Conservation (phyloP, 2,329 filamentous ascomycete species). For the Hypocrella siamensis region DNA sequence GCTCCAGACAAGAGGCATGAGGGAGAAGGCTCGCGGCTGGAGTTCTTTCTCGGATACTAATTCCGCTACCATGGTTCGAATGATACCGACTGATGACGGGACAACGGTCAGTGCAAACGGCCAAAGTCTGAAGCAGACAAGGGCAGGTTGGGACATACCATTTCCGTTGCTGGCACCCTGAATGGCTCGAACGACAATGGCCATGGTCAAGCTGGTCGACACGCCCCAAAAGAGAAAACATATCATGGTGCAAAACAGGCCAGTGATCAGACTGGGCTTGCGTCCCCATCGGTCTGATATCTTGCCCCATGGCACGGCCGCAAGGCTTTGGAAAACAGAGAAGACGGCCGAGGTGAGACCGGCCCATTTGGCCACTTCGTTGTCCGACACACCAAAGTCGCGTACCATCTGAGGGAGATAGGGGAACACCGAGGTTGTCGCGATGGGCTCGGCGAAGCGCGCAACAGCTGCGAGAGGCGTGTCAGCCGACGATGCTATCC, state of each 20-base stretch:
- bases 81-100: conserved; percentile 55
- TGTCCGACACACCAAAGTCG: conserved; percentile 55
- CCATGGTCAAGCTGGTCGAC: conserved; percentile 64
- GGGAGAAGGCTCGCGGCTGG: conserved; percentile 75
- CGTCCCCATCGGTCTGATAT: conserved; percentile 66
- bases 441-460: conserved; percentile 61
- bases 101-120: too few relatives aligned
- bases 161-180: conserved; percentile 80
- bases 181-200: conserved; percentile 61
- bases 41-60: conserved; percentile 77
- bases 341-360: conserved; percentile 59
- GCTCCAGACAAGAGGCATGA: conserved; percentile 87
- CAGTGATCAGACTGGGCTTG: conserved; percentile 65
- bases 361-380: conserved; percentile 68
- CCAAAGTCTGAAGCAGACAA: conserved; percentile 7
- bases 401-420: conserved; percentile 69
- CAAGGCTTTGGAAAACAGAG: conserved; percentile 54
- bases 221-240: conserved; percentile 74
- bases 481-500: too few relatives aligned
- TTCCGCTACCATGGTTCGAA: conserved; percentile 83
- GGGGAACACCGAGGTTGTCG: conserved; percentile 58
- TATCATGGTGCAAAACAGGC: conserved; percentile 63
- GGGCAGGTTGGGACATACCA: conserved; percentile 25
- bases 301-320: conserved; percentile 61
- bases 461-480: conserved; percentile 46